Evolutionary conservation across 2,329 filamentous ascomycete species (phyloP), one percentile per base, ranked within the genome.

Genomic region (Hyphodiscus sp.): DNA sequence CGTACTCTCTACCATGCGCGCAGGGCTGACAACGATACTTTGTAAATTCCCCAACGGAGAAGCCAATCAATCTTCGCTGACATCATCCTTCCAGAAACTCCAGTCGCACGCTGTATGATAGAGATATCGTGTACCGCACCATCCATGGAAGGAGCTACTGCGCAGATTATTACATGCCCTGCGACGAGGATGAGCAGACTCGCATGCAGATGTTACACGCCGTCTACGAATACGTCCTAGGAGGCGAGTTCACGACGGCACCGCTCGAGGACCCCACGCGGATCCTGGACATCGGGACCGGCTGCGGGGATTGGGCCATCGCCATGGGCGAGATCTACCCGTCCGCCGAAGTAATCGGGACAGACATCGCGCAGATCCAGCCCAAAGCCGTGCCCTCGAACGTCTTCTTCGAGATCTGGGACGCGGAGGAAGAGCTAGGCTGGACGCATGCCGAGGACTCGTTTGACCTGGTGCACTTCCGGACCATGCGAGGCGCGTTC

Each of bases 371-470:
- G 2, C 77, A 79, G 10, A 80, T 83, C 43, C 80, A 83, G 63
- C 78, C 79, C 1, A 72, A 70, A n/a, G 76, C 76, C 63, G 76
- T 83, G 1, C 81, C 82, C 0, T 70, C 74, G 18, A 87, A 87
- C 60, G 79, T 83, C 55, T 76, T 78, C 55, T 87, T 87, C 61
- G 75, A 84, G 48, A 77, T 87, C 46, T 83, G 87, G 62, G 83
- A 87, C 62, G 79, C 66, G 1, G 66, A 68, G 49, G 62, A 66
- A 49, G 62, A 67, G 74, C 70, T 68, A 18, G 65, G 71, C 1
- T 76, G 72, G 72, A 79, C 70, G 65, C 80, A 70, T 76, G 80
- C 62, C 63, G 74, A 58, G 75, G 61, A 74, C 52, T 71, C 74
- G 49, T 82, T 84, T 61, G 81, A 85, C 67, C 78, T 78, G 55